Conservation (phyloP, 176 grass and related monocot genomes). For the Cenchrus fungigraminus region DNA sequence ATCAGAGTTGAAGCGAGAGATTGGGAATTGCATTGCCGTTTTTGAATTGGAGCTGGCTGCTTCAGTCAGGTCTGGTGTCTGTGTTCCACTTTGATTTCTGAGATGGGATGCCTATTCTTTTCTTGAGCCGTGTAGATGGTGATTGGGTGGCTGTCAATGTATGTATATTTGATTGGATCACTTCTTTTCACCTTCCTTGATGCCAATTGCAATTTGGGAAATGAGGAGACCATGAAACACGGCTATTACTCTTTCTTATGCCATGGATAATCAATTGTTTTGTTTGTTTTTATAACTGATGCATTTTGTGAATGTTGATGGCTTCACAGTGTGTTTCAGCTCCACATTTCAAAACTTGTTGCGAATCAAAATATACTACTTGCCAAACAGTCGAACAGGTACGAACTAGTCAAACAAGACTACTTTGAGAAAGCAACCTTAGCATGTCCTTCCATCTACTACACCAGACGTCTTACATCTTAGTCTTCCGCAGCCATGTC, state of each 20-base stretch:
- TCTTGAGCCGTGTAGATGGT: slow-evolving; percentile 1
- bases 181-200: slow-evolving; percentile 2
- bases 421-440: no score
- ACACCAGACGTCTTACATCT: no score
- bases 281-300: not conserved
- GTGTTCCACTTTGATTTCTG: not conserved
- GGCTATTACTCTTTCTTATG: not conserved
- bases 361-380: no score
- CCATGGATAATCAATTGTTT: not conserved
- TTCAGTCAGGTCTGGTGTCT: not conserved
- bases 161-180: not conserved
- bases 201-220: not conserved
- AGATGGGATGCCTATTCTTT: not conserved
- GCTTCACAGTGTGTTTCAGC: not conserved
- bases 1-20: not conserved
- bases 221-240: not conserved
- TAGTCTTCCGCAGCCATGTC: no score
- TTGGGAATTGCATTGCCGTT: not conserved
- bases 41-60: not conserved
- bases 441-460: no score
- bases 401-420: no score
- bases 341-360: not conserved
- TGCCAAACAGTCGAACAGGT: no score
- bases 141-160: not conserved
- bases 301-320: not conserved